Conservation (phyloP, 257 asterid species). For the Penstemon eatonii region DNA sequence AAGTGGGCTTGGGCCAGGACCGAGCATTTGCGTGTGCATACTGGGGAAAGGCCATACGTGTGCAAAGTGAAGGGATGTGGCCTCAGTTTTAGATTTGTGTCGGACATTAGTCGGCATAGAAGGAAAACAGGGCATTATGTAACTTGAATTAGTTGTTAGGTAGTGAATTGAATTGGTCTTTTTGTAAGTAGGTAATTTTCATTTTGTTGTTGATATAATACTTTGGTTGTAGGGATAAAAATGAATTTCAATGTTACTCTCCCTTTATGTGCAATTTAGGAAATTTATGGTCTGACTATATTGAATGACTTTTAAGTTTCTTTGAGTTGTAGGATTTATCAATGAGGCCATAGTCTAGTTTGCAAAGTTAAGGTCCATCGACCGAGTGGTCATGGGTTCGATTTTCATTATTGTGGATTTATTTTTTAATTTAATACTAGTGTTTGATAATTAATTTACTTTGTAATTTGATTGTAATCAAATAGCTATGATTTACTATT, state of each 20-base stretch:
- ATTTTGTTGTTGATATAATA: conserved; percentile 29
- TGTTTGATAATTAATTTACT: too few relatives aligned
- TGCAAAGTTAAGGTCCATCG: too few relatives aligned
- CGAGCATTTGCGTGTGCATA: conserved; percentile 83
- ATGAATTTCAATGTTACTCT: conserved; percentile 1
- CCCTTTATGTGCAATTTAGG: conserved; percentile 25
- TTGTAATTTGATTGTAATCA: too few relatives aligned
- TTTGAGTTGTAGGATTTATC: too few relatives aligned
- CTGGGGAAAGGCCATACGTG: conserved; percentile 75
- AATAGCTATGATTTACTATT: too few relatives aligned
- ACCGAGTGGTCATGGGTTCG: too few relatives aligned
- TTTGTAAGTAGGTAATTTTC: conserved; percentile 32
- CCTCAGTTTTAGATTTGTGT: conserved; percentile 82
- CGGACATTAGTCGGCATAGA: conserved; percentile 87
- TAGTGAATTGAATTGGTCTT: conserved; percentile 28
- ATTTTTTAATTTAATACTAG: too few relatives aligned
- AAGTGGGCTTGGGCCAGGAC: conserved; percentile 99
- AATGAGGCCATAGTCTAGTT: too few relatives aligned
- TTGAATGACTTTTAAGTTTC: background rate
- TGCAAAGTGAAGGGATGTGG: conserved; percentile 82
- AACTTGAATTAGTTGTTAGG: conserved; percentile 21
- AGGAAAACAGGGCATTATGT: conserved; percentile 78
- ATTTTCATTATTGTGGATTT: too few relatives aligned
- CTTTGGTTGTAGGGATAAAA: conserved; percentile 4
- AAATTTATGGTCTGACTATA: background rate